Percentiles rank a stretch among this genome's conserved stretches.
phyloP scores from a whole-genome alignment of 2,329 filamentous ascomycete genomes.

The Trichophyton simii region DNA sequence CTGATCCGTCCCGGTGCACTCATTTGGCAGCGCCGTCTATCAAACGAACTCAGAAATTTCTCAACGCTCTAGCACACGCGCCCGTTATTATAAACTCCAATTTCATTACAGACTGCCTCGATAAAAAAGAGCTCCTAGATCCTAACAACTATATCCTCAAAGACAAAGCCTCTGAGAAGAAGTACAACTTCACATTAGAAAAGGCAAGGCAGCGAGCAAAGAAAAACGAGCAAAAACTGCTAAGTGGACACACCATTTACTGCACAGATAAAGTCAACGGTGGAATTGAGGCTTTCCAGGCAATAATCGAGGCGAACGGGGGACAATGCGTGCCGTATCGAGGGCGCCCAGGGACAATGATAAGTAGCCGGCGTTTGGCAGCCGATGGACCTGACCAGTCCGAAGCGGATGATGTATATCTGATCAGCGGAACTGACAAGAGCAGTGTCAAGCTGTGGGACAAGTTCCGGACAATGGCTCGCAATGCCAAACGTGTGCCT shows the following conservation, averaged over 20 bases:
- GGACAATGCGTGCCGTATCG: constrained; percentile 68
- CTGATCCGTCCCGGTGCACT: constrained; percentile 63
- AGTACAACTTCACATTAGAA: constrained; percentile 55
- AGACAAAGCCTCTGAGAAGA: constrained; percentile 61
- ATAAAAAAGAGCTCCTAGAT: constrained; percentile 52
- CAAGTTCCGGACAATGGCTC: constrained; percentile 67
- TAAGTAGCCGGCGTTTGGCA: constrained; percentile 45
- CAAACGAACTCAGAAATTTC: constrained; percentile 85
- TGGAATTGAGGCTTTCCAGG: constrained; percentile 69
- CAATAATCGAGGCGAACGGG: constrained; percentile 79
- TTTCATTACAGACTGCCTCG: constrained; percentile 68
- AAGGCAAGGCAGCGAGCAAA: constrained; percentile 59
- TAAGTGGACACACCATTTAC: constrained; percentile 67
- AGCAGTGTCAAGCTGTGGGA: constrained; percentile 66
- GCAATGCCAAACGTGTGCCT: constrained; percentile 64
- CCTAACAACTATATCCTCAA: constrained; percentile 54
- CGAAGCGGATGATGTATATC: constrained; percentile 59
- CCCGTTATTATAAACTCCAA: constrained; percentile 63
- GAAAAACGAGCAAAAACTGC: constrained; percentile 61
- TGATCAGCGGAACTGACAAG: constrained; percentile 57
- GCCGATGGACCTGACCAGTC: constrained; percentile 28
- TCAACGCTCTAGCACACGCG: constrained; percentile 70
- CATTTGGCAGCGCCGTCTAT: constrained; percentile 79
- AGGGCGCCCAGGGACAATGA: constrained; percentile 56
- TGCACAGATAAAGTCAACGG: constrained; percentile 70